phyloP scores from a whole-genome alignment of 805 yeast genomes.

The Nakazawaea ishiwadae region DNA sequence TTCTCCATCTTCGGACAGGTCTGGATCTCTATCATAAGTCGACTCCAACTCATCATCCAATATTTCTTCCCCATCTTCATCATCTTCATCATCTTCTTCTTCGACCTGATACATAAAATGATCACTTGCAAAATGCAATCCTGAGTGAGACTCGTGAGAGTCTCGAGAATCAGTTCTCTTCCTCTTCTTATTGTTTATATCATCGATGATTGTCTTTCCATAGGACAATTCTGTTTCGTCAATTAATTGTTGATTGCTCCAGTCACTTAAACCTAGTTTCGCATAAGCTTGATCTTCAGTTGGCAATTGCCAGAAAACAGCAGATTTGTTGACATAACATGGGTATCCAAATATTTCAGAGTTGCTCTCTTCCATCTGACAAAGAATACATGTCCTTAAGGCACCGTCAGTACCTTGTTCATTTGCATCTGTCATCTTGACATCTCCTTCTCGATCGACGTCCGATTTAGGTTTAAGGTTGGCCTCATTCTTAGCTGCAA shows the following conservation, averaged over 20 bases:
- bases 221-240: constrained; percentile 4
- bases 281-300: constrained; percentile 15
- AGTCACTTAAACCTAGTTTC: constrained; percentile 23
- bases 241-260: constrained; percentile 15
- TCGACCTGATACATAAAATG: constrained; percentile 1
- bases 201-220: constrained; percentile 5
- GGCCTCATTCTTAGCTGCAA: constrained; percentile 34
- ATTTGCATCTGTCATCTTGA: constrained; percentile 18
- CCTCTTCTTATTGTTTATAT: constrained; percentile 7
- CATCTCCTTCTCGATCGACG: constrained; percentile 17
- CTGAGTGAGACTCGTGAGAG: constrained; percentile 16
- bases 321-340: constrained; percentile 39
- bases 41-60: constrained; percentile 20
- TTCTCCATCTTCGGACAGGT: not conserved
- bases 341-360: constrained; percentile 57
- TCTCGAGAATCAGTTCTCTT: constrained; percentile 8
- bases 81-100: constrained; percentile 20
- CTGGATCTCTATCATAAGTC: constrained; percentile 15
- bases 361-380: constrained; percentile 47
- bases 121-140: constrained; percentile 10
- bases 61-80: constrained; percentile 22
- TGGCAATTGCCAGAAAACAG: constrained; percentile 47
- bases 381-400: constrained; percentile 46
- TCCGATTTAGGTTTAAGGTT: constrained; percentile 16
- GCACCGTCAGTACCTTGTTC: constrained; percentile 20